Base-by-base conservation (phyloP, 768 basidiomycete species). In the Ramaria sp. region DNA sequence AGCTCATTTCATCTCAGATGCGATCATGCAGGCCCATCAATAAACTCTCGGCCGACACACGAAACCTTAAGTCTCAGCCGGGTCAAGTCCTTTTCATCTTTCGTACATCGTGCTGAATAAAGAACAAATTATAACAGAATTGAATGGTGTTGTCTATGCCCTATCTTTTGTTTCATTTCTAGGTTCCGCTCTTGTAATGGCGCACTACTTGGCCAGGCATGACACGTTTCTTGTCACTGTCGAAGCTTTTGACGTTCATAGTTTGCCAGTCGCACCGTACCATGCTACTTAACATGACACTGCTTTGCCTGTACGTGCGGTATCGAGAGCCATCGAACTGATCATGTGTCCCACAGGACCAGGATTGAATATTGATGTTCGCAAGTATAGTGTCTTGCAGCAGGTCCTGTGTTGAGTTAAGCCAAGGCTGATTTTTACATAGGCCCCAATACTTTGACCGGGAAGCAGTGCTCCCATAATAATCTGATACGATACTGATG, bases 1-100 rank as follows among this genome's bases (percentile, higher is more conserved):
- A 47, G 93, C 91, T 61, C 68, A 79, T 56, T 94, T 90, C 74
- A 94, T 95, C 65, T 88, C 91, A 57, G 92, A 95, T 66, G 89
- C 90, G 53, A 87, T 96, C 64, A 89, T 92, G 88, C 87, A 86
- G 73, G 90, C 90, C 60, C 90, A 92, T 67, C 84, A 53, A 34
- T 59, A 43, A 56, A 7, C 19, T 46, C 24, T 54, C 53, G 30
- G 51, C 41, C 22, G 53, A 52, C 37, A 52, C 37, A 33, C 55
- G 27, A 33, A 22, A 27, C 3, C 15, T 17, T 17, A 39, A 27
- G 42, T 24, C 19, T 22, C 12, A 37, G 45, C 55, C 22, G 55
- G 55, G 55, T 57, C 55, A 57, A 57, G 55, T 50, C 22, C 33
- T 20, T 57, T 41, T 49, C 47, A 37, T 57, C 33, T 37, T 50